Base-by-base conservation (phyloP, 768 basidiomycete genomes). In the Mrakia blollopis region DNA sequence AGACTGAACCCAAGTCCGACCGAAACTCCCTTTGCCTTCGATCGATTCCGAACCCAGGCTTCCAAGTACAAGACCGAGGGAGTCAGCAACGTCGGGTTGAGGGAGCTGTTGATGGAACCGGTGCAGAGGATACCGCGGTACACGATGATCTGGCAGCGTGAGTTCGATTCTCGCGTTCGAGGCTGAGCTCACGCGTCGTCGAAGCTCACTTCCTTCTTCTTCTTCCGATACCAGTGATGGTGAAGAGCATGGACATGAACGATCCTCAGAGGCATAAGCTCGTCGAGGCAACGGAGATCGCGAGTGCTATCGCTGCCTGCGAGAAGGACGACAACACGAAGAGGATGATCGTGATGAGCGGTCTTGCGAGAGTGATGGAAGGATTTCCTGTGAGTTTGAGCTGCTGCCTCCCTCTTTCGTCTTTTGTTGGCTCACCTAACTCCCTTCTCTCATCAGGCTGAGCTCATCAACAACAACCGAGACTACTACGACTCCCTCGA, bases 111-210 rank as follows among this genome's bases (percentile, higher is more conserved):
- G 23, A 96, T 96, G 90, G 95, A 98, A 80, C 95, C 95, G 23
- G 93, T 97, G 8, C 95, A 98, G 81, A 89, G 95, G 47, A 93
- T 98, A 81, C 94, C 95, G 6, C 87, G 96, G 79, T 98, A 98
- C 84, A 95, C 93, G 0, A 86, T 98, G 35, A 87, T 98, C 79
- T 93, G 96, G 84, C 91, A 92, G 77, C 83, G 86, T 86, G 73
- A 80, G 84, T 80, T 10, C 57, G n/a, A 28, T 54, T 10, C 57
- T 10, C 9, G 44, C 39, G 28, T 5, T 52, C 7, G 0, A 30
- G 23, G 30, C 11, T 6, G 28, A 57, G 37, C 47, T 50, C 47
- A 0, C 32, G 39, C 68, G 25, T 52, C 32, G 47, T 25, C 32
- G 60, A 35, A 16, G 1, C 30, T 37, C 13, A 8, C 54, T 52